Base-by-base conservation (phyloP, 1,284 basidiomycete species). In the Ceratobasidium sp. region DNA sequence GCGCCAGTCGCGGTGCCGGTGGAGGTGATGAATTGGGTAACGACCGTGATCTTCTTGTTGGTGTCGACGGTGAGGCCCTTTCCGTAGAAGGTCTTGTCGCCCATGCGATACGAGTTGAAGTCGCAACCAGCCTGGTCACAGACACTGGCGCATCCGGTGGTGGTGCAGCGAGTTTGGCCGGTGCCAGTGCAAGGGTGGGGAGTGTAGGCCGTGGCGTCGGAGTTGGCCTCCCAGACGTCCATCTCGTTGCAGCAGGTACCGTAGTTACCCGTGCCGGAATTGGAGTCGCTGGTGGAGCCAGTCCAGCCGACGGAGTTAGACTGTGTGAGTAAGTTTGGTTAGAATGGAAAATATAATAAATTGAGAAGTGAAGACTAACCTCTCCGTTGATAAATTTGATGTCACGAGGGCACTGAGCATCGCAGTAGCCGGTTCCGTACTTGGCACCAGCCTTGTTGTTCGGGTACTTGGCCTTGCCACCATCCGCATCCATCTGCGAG, bases 71-170 rank as follows among this genome's bases (percentile, higher is more conserved):
- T 84, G 76, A 78, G 73, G 77, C 84, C 84, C 26, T 78, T 75
- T 41, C 86, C 86, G 80, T 83, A 83, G 84, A 86, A 87, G 64
- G 77, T 79, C 63, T 79, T 79, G 80, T 84, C 79, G 58, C 86
- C 86, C 84, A 85, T 82, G 76, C 86, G n/a, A n/a, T n/a, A n/a
- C 44, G 85, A 84, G 83, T 87, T 87, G 83, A 86, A 87, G 77
- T 87, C 86, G 81, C 86, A 87, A 67, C 86, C 86, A 75, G 85
- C 84, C 77, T 82, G 82, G 80, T 74, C 73, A 66, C 82, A 82
- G 50, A 77, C 76, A 66, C 77, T 76, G 64, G 59, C 55, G 66
- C 76, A 76, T 38, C 79, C 23, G 54, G 71, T 75, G 69, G 30
- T 78, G 77, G 32, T 76, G 75, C 75, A 75, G 32, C 58, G 58